Base-by-base conservation (phyloP, 2,329 filamentous ascomycete species). In the Trichoderma gracile region DNA sequence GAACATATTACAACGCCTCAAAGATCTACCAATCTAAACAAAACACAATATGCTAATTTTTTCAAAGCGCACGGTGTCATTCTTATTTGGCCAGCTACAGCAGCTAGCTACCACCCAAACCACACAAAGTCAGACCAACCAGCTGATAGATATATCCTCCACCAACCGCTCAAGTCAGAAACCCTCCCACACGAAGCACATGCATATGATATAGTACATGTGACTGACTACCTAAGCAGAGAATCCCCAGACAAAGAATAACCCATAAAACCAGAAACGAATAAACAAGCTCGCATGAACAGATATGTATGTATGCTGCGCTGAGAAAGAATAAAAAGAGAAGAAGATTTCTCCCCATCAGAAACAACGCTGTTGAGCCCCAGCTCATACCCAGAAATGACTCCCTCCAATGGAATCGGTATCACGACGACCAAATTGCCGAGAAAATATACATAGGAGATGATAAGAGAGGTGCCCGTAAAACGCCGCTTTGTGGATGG, bases 321-420 rank as follows among this genome's bases (percentile, higher is more conserved):
- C 55, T 47, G 15, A 27, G 15, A 23, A 63, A 25, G 25, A 14
- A 50, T 21, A 42, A 46, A 30, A n/a, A 17, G 25, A 25, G n/a
- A 33, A 19, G 8, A 27, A 17, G 17, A 25, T 7, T 17, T 25
- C 17, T 50, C 58, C 21, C 47, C 47, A 14, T 43, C 45, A 17
- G 38, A 21, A 45, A 52, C 52, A 49, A 54, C 58, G 58, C 47
- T 61, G 49, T 47, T 53, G 38, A 61, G 33, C 58, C 42, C 47
- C 38, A 33, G 47, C 46, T 50, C 40, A 38, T 61, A 61, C 58
- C 58, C 58, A 61, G 49, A 61, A 58, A 61, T 19, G 58, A 54
- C 49, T 38, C 47, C 58, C 47, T 43, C 27, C 25, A 25, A 14
- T 54, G 40, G 38, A 25, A 14, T 54, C 49, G 27, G 43, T 33